These are phyloP conservation scores for Arachnomyces sp. DNA, from an alignment of 2,329 filamentous ascomycete species.

Conservation along the genomic window DNA sequence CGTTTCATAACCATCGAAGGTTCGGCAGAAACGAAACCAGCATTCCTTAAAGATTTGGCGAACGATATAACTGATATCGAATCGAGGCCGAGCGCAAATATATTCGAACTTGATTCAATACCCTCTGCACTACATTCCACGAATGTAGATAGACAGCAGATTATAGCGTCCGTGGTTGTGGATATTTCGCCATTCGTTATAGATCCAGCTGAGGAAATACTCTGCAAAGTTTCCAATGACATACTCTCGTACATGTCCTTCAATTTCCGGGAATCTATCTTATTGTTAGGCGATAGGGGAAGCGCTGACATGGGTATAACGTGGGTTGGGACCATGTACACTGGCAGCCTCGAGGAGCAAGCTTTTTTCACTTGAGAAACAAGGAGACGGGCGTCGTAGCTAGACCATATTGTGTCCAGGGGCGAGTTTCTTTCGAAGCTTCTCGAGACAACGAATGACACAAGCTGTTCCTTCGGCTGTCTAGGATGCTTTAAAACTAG, in stretches of 20 bases:
- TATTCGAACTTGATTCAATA: conserved; percentile 52
- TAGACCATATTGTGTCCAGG: conserved; percentile 29
- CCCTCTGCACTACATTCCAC: conserved; percentile 36
- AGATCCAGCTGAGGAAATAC: conserved; percentile 36
- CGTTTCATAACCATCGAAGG: conserved; percentile 61
- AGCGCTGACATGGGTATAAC: conserved; percentile 63
- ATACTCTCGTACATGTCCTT: conserved; percentile 57
- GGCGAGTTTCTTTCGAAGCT: conserved; percentile 12
- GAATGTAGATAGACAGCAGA: conserved; percentile 47
- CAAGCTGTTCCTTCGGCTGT: conserved; percentile 71
- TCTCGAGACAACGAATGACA: conserved; percentile 57
- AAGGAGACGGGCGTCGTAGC: conserved; percentile 30
- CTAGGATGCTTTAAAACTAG: conserved; percentile 63
- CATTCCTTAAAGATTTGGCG: conserved; percentile 53
- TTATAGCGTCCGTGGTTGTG: conserved; percentile 40
- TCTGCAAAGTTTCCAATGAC: conserved; percentile 53
- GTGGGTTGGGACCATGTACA: conserved; percentile 87
- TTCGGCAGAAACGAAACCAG: conserved; percentile 53
- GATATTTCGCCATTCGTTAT: conserved; percentile 16
- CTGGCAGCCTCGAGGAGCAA: conserved; percentile 63
- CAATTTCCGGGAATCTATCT: conserved; percentile 66
- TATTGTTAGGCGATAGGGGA: conserved; percentile 82
- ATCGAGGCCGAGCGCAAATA: conserved; percentile 82
- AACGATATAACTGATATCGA: conserved; percentile 76
- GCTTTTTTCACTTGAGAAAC: conserved; percentile 46